These are phyloP conservation scores for Themeda triandra DNA, from an alignment of 176 grass and related monocot genomes.

Conservation along the genomic window DNA sequence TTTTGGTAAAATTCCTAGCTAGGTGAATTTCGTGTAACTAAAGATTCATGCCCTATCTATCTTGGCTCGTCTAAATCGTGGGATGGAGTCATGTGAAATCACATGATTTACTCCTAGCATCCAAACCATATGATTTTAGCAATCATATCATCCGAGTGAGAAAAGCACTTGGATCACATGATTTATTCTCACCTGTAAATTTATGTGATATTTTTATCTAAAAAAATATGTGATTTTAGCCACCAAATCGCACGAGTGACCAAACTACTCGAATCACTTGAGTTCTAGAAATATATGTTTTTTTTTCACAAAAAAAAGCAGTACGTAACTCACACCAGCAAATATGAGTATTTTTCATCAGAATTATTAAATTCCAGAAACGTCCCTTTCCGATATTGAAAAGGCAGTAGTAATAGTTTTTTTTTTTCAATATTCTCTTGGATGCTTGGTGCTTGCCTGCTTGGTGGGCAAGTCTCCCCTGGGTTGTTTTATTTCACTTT, in stretches of 20 bases:
- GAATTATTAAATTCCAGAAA: too few relatives aligned
- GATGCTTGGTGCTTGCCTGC: too few relatives aligned
- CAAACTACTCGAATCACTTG: too few relatives aligned
- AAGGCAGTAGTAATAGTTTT: background rate
- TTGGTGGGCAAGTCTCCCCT: background rate
- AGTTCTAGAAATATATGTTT: too few relatives aligned
- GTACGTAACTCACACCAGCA: background rate
- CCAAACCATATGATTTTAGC: background rate
- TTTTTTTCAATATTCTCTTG: background rate
- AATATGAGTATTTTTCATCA: background rate
- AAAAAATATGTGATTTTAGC: too few relatives aligned
- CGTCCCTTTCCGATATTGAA: background rate
- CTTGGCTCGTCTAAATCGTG: background rate
- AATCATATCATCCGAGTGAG: background rate
- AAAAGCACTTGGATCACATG: too few relatives aligned
- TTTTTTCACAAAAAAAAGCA: too few relatives aligned
- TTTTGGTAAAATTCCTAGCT: too few relatives aligned
- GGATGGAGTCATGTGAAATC: background rate
- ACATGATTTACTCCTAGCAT: background rate
- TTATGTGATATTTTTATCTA: too few relatives aligned
- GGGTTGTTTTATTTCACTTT: background rate
- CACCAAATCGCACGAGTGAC: too few relatives aligned
- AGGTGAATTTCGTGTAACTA: too few relatives aligned
- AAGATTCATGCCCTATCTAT: background rate
- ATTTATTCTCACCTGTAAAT: too few relatives aligned